Evolutionary conservation across 2,329 filamentous ascomycete species (phyloP).

Genomic region (Cordyceps fumosorosea): DNA sequence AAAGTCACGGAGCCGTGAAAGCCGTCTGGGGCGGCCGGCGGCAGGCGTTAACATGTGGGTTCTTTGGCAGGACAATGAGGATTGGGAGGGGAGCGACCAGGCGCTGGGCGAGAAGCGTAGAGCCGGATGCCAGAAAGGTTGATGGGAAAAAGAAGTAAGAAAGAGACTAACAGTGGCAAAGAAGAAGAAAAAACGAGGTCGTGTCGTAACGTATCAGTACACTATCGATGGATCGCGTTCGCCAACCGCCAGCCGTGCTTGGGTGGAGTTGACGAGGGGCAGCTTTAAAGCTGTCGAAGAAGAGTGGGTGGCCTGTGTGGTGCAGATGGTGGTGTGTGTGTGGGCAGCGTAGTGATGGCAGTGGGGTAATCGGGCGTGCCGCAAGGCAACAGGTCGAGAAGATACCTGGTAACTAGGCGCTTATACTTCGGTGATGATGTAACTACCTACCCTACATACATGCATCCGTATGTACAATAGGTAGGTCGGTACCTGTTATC

Average conservation of each 20-base stretch:
- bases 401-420: too few relatives aligned
- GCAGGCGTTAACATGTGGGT: conserved; percentile 47
- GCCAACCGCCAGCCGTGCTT: conserved; percentile 25
- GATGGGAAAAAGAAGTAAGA: too few relatives aligned
- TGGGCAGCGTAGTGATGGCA: neutral
- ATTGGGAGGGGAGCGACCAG: conserved; percentile 3
- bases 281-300: neutral
- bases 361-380: too few relatives aligned
- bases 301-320: neutral
- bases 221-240: neutral
- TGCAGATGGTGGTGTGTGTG: neutral
- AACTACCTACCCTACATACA: too few relatives aligned
- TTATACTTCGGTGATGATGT: too few relatives aligned
- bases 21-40: conserved; percentile 42
- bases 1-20: conserved; percentile 46
- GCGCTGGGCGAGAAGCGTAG: conserved; percentile 8
- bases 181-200: neutral
- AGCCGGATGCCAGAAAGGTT: neutral
- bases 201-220: neutral
- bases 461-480: too few relatives aligned
- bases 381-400: too few relatives aligned
- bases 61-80: conserved; percentile 18
- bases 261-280: conserved; percentile 29
- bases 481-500: too few relatives aligned
- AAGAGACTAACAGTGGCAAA: neutral